Evolutionary conservation across 805 yeast genomes (phyloP).

Genomic region (Pichia cabralensis): DNA sequence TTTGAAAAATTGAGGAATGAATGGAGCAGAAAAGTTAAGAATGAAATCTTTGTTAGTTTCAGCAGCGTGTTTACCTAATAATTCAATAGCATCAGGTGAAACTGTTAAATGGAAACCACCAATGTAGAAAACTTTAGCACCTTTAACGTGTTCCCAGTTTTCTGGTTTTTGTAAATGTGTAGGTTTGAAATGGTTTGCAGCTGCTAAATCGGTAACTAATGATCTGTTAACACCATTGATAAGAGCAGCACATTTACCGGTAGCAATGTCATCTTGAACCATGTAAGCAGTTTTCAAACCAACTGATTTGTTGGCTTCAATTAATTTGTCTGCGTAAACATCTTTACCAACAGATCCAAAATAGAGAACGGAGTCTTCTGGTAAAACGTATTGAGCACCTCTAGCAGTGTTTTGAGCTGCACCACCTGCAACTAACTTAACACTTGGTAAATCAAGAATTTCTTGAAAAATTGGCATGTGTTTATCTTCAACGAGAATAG

Average conservation of each 20-base stretch:
- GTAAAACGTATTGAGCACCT: slow-evolving; percentile 92
- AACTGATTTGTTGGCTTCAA: slow-evolving; percentile 74
- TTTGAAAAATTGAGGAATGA: slow-evolving; percentile 92
- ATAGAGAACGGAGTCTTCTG: slow-evolving; percentile 74
- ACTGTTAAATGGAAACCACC: slow-evolving; percentile 99
- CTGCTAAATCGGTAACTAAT: slow-evolving; percentile 90
- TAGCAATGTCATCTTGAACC: slow-evolving; percentile 64
- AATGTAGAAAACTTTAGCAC: slow-evolving; percentile 75
- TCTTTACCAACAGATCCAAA: slow-evolving; percentile 97
- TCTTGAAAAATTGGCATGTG: slow-evolving; percentile 85
- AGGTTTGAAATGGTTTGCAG: slow-evolving; percentile 94
- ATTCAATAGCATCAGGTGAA: slow-evolving; percentile 85
- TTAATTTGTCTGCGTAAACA: slow-evolving; percentile 69
- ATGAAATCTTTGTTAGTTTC: slow-evolving; percentile 36
- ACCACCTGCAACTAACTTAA: slow-evolving; percentile 89
- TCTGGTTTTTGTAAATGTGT: slow-evolving; percentile 79
- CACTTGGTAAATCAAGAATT: slow-evolving; percentile 47
- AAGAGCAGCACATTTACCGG: slow-evolving; percentile 98
- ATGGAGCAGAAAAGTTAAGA: slow-evolving; percentile 92
- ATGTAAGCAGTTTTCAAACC: slow-evolving; percentile 85
- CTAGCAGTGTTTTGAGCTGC: slow-evolving; percentile 99
- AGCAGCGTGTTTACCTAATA: slow-evolving; percentile 82
- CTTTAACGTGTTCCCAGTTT: slow-evolving; percentile 80
- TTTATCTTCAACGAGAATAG: slow-evolving; percentile 73
- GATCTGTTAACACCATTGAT: slow-evolving; percentile 81